These are phyloP conservation scores for Yarrowia divulgata DNA, from an alignment of 805 yeast species.

Conservation along the genomic window DNA sequence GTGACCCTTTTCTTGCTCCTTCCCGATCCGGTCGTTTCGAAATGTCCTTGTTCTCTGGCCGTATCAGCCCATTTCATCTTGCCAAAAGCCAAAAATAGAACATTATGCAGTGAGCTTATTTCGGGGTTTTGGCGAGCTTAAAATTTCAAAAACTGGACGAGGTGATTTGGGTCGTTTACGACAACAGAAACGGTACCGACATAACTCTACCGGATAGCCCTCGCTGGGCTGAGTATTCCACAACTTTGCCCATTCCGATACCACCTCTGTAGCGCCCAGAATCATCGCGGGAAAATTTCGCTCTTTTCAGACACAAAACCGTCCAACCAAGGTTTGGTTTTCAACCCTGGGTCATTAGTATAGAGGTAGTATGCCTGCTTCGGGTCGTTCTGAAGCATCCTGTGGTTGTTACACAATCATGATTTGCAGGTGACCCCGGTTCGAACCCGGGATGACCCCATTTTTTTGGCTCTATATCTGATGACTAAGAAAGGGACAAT, in stretches of 20 bases:
- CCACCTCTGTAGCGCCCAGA: not conserved
- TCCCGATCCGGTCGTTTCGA: not conserved
- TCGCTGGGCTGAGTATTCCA: not conserved
- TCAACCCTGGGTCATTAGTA: constrained; percentile 34
- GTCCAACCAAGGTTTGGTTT: not conserved
- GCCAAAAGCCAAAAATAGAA: constrained; percentile 18
- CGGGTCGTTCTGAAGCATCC: constrained; percentile 39
- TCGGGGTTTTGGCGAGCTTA: not conserved
- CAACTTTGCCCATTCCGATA: not conserved
- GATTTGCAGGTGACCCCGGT: constrained; percentile 52
- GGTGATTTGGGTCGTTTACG: no score
- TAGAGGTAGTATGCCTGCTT: constrained; percentile 40
- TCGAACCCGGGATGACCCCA: constrained; percentile 53
- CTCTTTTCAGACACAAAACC: not conserved
- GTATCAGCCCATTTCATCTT: constrained; percentile 5
- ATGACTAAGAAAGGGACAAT: no score
- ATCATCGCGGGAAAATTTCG: not conserved
- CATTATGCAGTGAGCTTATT: constrained; percentile 6
- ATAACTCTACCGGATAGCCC: no score
- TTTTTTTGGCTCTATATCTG: constrained; percentile 18
- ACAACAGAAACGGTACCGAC: no score
- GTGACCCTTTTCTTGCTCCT: not conserved
- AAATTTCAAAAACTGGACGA: not conserved
- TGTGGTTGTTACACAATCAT: constrained; percentile 27
- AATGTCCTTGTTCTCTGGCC: not conserved